These are phyloP conservation scores for Suillus clintonianus DNA, from an alignment of 768 basidiomycete species.

Conservation along the genomic window DNA sequence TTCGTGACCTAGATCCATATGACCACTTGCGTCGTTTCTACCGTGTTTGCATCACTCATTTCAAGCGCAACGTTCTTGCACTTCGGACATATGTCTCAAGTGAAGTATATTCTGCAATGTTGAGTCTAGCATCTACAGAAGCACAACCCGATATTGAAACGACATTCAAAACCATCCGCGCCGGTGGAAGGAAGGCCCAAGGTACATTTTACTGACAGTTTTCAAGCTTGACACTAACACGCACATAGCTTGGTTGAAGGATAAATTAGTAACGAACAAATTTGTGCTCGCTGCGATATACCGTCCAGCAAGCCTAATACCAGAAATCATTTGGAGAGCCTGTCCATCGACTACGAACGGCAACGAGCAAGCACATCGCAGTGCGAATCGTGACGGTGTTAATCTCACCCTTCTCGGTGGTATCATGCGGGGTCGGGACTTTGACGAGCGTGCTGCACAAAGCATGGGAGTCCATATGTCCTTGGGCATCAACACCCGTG, in stretches of 20 bases:
- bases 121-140: slow-evolving; percentile 23
- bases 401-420: too few relatives aligned
- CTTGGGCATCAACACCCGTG: neutral
- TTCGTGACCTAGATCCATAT: slow-evolving; percentile 23
- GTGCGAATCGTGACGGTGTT: slow-evolving; percentile 24
- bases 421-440: neutral
- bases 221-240: neutral
- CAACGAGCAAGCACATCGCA: slow-evolving; percentile 26
- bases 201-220: slow-evolving; percentile 11
- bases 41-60: slow-evolving; percentile 24
- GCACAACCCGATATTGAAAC: slow-evolving; percentile 15
- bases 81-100: slow-evolving; percentile 1
- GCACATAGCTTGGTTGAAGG: slow-evolving; percentile 29
- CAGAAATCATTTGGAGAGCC: slow-evolving; percentile 25
- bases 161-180: slow-evolving; percentile 13
- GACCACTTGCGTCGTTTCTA: slow-evolving; percentile 26
- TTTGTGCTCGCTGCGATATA: slow-evolving; percentile 28
- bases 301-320: slow-evolving; percentile 27
- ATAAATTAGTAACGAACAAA: slow-evolving; percentile 16
- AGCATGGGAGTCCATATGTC: neutral
- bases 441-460: slow-evolving; percentile 46
- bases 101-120: slow-evolving; percentile 19
- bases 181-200: slow-evolving; percentile 20
- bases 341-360: slow-evolving; percentile 22
- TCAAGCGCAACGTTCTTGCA: slow-evolving; percentile 19